phyloP scores from a whole-genome alignment of 2,329 filamentous ascomycete species.

The Dissoconium aciculare region DNA sequence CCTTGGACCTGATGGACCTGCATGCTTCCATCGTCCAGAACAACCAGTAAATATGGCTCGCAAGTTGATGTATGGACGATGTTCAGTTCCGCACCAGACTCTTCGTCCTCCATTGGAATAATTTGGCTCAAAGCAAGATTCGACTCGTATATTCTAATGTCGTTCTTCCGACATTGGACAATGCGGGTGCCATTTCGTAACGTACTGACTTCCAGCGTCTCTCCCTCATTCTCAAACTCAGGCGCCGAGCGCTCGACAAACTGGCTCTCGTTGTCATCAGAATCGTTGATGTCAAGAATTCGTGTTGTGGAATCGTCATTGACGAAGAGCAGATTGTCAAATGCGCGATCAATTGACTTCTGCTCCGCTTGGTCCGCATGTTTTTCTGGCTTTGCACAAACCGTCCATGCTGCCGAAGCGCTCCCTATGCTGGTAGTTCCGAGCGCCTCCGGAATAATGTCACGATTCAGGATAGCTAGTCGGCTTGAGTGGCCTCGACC shows the following conservation, averaged over 20 bases:
- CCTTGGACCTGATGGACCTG: constrained; percentile 58
- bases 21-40: constrained; percentile 70
- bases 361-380: constrained; percentile 2
- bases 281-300: constrained; percentile 13
- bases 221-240: constrained; percentile 82
- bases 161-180: constrained; percentile 73
- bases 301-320: constrained; percentile 18
- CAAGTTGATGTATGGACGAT: constrained; percentile 69
- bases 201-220: constrained; percentile 71
- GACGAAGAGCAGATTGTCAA: constrained; percentile 20
- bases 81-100: constrained; percentile 64
- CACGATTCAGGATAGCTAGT: constrained; percentile 61
- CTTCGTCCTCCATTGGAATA: constrained; percentile 80
- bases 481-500: constrained; percentile 53
- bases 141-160: constrained; percentile 85
- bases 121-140: constrained; percentile 84
- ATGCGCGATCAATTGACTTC: constrained; percentile 3
- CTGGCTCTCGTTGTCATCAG: constrained; percentile 6
- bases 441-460: constrained; percentile 58
- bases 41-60: constrained; percentile 70
- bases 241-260: constrained; percentile 50
- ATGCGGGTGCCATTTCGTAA: constrained; percentile 69
- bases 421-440: constrained; percentile 58
- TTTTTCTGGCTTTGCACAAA: constrained; percentile 28
- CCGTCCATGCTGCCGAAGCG: constrained; percentile 66